Evolutionary conservation across 805 yeast species (phyloP).

Genomic region (Suhomyces pyralidae): DNA sequence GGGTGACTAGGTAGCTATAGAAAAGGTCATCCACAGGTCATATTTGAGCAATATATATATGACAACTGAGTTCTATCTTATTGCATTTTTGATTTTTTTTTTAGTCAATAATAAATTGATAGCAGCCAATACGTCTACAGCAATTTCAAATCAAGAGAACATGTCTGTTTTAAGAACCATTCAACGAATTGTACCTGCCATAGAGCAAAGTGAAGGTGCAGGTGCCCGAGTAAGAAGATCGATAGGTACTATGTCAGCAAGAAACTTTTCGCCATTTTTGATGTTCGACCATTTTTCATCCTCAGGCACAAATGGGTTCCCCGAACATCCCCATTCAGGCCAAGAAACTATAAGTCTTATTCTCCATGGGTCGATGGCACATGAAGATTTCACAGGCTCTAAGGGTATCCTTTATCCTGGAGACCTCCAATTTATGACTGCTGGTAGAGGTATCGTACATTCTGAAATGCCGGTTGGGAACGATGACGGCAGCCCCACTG

Average conservation of each 20-base stretch:
- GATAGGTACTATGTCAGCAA: constrained; percentile 62
- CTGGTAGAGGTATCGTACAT: constrained; percentile 84
- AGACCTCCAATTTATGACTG: constrained; percentile 91
- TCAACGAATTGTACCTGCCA: constrained; percentile 41
- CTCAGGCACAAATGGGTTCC: constrained; percentile 68
- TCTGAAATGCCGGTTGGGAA: constrained; percentile 76
- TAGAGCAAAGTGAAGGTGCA: constrained; percentile 78
- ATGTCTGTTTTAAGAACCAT: constrained; percentile 25
- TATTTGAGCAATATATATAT: background rate
- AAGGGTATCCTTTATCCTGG: constrained; percentile 75
- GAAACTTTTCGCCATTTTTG: constrained; percentile 81
- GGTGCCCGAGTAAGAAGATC: constrained; percentile 84
- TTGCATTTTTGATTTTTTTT: background rate
- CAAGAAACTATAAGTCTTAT: constrained; percentile 77
- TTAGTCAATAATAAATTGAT: background rate
- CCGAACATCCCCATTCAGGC: constrained; percentile 82
- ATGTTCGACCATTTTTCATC: constrained; percentile 78
- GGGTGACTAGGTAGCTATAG: background rate
- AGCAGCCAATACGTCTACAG: background rate
- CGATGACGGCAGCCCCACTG: constrained; percentile 43
- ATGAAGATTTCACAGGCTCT: constrained; percentile 83
- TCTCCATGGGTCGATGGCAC: constrained; percentile 65
- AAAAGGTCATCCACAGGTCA: background rate
- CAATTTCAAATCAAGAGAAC: constrained; percentile 39
- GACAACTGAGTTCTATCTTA: background rate